phyloP scores from a whole-genome alignment of 2,329 filamentous ascomycete species.

The Helminthosporium solani region DNA sequence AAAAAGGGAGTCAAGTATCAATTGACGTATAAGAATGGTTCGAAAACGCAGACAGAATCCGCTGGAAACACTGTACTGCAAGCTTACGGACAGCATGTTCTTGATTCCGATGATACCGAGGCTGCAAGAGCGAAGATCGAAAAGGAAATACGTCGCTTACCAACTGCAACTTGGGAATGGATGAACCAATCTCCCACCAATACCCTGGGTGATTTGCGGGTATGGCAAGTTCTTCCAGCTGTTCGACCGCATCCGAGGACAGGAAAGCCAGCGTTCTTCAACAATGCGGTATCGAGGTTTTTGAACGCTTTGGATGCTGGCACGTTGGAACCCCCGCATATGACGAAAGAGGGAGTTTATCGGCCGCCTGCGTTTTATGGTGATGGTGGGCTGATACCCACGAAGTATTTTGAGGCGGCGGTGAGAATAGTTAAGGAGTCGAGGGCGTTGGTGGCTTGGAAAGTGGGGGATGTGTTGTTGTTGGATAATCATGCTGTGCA shows the following conservation, averaged over 20 bases:
- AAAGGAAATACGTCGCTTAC: not conserved
- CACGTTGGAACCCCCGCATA: not conserved
- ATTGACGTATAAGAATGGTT: slow-evolving; percentile 1
- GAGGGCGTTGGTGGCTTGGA: slow-evolving; percentile 12
- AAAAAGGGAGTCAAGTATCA: slow-evolving; percentile 11
- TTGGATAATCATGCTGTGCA: slow-evolving; percentile 19
- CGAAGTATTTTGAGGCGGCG: slow-evolving; percentile 13
- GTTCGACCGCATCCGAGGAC: slow-evolving; percentile 2
- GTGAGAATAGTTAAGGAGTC: slow-evolving; percentile 11
- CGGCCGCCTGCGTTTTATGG: slow-evolving; percentile 15
- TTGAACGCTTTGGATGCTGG: not conserved
- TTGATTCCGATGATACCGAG: slow-evolving; percentile 10
- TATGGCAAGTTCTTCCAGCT: not conserved
- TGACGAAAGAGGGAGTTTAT: slow-evolving; percentile 15
- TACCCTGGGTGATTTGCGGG: not conserved
- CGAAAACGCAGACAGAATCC: slow-evolving; percentile 2
- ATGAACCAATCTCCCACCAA: not conserved
- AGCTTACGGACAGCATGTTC: slow-evolving; percentile 11
- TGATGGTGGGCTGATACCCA: slow-evolving; percentile 12
- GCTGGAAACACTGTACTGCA: slow-evolving; percentile 13
- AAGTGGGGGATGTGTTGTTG: slow-evolving; percentile 14
- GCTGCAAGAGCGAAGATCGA: slow-evolving; percentile 12
- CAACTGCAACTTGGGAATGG: slow-evolving; percentile 1
- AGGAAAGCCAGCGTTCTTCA: slow-evolving; percentile 5
- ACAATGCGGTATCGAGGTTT: slow-evolving; percentile 1